A percentile compares a stretch with the other conserved stretches of the same genome.
phyloP scores from a whole-genome alignment of 306 rosid species.

The Malus fusca region DNA sequence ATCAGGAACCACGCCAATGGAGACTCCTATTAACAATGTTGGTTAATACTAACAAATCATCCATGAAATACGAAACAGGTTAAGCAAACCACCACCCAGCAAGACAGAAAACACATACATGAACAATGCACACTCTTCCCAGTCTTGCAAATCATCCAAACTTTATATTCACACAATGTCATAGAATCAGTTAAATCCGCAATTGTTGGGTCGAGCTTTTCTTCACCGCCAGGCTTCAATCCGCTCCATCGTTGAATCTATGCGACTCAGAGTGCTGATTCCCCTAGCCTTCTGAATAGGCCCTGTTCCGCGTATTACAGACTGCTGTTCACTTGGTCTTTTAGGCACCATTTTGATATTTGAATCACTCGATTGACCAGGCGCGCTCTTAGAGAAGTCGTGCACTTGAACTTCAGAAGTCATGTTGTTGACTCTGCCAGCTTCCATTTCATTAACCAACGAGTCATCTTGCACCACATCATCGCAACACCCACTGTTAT shows the following conservation, averaged over 20 bases:
- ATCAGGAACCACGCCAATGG: slow-evolving; percentile 16
- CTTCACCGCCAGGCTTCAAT: slow-evolving; percentile 64
- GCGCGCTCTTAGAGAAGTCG: slow-evolving; percentile 30
- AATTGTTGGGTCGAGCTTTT: slow-evolving; percentile 6
- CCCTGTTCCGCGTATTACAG: slow-evolving; percentile 15
- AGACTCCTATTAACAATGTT: slow-evolving; percentile 22
- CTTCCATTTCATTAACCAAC: background rate
- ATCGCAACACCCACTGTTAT: slow-evolving; percentile 25
- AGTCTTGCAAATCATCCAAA: slow-evolving; percentile 24
- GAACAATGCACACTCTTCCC: slow-evolving; percentile 37
- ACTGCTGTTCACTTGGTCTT: slow-evolving; percentile 31
- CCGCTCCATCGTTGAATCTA: slow-evolving; percentile 43
- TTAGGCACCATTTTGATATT: slow-evolving; percentile 31
- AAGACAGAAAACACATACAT: slow-evolving; percentile 13
- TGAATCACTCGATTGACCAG: slow-evolving; percentile 36
- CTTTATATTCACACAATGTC: slow-evolving; percentile 19
- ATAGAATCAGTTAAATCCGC: slow-evolving; percentile 25
- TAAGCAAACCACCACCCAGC: slow-evolving; percentile 21
- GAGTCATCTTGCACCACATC: slow-evolving; percentile 20
- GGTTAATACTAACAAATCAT: slow-evolving; percentile 20
- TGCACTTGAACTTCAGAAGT: slow-evolving; percentile 12
- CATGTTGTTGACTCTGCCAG: background rate
- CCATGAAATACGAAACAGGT: slow-evolving; percentile 27
- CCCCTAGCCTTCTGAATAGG: slow-evolving; percentile 39
- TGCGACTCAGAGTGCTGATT: slow-evolving; percentile 39